Conservation (phyloP, 441 rosid species). For the Bruguiera hainesii region DNA sequence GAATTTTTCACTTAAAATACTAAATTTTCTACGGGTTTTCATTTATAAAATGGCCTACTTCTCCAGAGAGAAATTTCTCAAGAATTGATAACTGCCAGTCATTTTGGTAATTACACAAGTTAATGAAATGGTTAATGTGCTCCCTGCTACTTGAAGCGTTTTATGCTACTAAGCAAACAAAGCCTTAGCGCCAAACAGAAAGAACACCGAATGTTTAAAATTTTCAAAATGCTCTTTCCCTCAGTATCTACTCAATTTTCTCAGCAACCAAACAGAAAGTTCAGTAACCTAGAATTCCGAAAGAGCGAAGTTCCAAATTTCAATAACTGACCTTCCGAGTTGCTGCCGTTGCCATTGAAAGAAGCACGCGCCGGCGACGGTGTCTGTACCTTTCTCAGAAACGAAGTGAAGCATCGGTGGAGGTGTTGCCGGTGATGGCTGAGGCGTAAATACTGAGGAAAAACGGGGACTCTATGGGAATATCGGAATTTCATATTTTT, state of each 20-base stretch:
- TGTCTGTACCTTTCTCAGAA: slow-evolving; percentile 40
- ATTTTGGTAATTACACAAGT: too few species aligned
- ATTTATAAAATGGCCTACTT: too few species aligned
- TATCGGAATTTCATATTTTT: slow-evolving; percentile 50
- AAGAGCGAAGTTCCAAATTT: neutral
- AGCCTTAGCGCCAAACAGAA: neutral
- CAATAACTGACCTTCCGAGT: slow-evolving; percentile 39
- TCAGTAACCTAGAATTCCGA: too few species aligned
- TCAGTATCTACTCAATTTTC: slow-evolving; percentile 11
- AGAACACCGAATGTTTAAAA: neutral
- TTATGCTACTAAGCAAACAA: too few species aligned
- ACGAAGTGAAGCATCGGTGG: slow-evolving; percentile 45
- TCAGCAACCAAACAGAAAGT: slow-evolving; percentile 10
- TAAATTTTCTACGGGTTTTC: too few species aligned
- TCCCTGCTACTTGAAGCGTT: too few species aligned
- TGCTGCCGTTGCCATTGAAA: slow-evolving; percentile 34
- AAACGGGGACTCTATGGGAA: slow-evolving; percentile 28
- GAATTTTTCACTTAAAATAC: too few species aligned
- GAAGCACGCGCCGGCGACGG: slow-evolving; percentile 44
- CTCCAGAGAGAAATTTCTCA: too few species aligned
- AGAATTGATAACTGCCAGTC: too few species aligned
- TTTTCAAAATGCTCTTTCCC: neutral
- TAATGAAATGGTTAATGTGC: too few species aligned
- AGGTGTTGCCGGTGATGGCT: slow-evolving; percentile 34
- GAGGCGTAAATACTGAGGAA: slow-evolving; percentile 25